Evolutionary conservation across 352 stramenopile species (phyloP).

Genomic region (Elongisporangium anandrum): DNA sequence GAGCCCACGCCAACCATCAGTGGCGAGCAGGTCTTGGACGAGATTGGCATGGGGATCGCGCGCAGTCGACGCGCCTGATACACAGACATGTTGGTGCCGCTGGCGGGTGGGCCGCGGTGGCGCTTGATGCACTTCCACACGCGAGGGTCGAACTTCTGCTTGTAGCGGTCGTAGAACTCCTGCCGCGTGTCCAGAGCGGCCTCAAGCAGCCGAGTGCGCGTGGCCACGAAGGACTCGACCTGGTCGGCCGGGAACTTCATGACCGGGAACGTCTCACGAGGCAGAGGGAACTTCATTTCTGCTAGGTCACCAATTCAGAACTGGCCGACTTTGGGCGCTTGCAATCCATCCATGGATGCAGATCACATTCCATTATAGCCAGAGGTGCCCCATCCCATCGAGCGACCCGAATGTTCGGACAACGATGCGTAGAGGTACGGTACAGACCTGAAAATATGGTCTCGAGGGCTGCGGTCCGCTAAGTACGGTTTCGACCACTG

Average conservation of each 20-base stretch:
- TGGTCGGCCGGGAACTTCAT: slow-evolving; percentile 27
- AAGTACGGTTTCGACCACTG: not conserved
- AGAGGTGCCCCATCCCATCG: not conserved
- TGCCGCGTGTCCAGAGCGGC: slow-evolving; percentile 17
- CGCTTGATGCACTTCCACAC: slow-evolving; percentile 21
- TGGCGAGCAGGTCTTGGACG: slow-evolving; percentile 19
- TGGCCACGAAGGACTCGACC: slow-evolving; percentile 13
- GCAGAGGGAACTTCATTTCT: slow-evolving; percentile 14
- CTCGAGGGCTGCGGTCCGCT: not conserved
- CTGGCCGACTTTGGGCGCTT: not conserved
- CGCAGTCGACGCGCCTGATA: slow-evolving; percentile 9
- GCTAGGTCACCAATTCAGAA: not conserved
- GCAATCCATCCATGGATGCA: not conserved
- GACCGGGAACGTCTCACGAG: slow-evolving; percentile 14
- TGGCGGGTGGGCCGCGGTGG: not conserved
- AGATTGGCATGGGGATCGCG: slow-evolving; percentile 4
- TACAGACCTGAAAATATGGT: not conserved
- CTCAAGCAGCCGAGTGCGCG: slow-evolving; percentile 18
- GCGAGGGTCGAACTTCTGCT: slow-evolving; percentile 13
- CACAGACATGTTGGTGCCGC: slow-evolving; percentile 8
- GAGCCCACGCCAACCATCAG: slow-evolving; percentile 27
- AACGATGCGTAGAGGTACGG: not conserved
- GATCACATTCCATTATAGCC: not conserved
- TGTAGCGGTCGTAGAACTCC: slow-evolving; percentile 18
- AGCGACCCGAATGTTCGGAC: not conserved